A percentile compares a stretch with the other conserved stretches of the same genome.
Conservation (phyloP, 805 yeast species). For the Yamadazyma akitaensis region DNA sequence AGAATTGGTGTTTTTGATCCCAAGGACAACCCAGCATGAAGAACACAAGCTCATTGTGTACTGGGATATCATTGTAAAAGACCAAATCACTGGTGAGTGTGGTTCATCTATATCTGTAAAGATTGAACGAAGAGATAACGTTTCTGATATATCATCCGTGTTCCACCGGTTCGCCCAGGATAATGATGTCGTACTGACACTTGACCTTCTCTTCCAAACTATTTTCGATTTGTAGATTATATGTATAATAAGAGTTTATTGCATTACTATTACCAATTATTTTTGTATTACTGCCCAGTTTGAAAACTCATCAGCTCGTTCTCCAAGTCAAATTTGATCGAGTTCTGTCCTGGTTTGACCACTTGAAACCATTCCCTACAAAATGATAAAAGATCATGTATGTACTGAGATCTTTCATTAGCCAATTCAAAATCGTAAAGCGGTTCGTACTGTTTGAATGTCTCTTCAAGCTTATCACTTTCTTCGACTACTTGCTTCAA, state of each 20-base stretch:
- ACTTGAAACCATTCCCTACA: constrained; percentile 2
- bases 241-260: background rate
- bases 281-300: background rate
- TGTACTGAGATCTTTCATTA: constrained; percentile 28
- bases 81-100: constrained; percentile 23
- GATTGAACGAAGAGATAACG: constrained; percentile 1
- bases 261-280: background rate
- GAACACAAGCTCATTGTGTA: constrained; percentile 11
- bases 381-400: constrained; percentile 6
- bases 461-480: background rate
- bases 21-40: constrained; percentile 1
- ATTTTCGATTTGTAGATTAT: constrained; percentile 13
- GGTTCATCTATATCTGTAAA: constrained; percentile 13
- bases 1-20: constrained; percentile 16
- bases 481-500: background rate
- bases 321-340: constrained; percentile 25
- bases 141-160: constrained; percentile 10
- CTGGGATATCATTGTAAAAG: constrained; percentile 25
- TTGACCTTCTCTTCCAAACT: constrained; percentile 21
- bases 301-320: constrained; percentile 16
- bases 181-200: constrained; percentile 24
- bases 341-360: background rate
- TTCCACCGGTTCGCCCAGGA: constrained; percentile 21
- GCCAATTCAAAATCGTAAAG: constrained; percentile 31
- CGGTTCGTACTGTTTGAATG: constrained; percentile 15